Percentiles rank a stretch among this genome's conserved stretches.
phyloP scores from a whole-genome alignment of 1,284 basidiomycete genomes.

The Naganishia liquefaciens region DNA sequence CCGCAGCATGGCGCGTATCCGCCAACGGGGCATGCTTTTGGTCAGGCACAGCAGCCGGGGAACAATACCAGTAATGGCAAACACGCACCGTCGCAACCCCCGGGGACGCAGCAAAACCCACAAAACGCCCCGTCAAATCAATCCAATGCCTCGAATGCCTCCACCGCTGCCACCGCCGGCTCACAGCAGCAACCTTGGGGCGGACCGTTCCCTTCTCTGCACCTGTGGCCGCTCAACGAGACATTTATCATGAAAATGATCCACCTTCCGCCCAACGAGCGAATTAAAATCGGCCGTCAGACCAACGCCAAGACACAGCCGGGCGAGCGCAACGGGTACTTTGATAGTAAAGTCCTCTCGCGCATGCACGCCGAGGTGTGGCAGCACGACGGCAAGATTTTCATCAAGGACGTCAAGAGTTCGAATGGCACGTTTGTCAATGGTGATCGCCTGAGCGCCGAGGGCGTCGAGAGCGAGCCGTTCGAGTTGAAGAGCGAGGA shows the following conservation, averaged over 20 bases:
- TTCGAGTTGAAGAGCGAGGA: slow-evolving; percentile 94
- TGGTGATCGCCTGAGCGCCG: slow-evolving; percentile 82
- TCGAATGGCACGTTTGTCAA: slow-evolving; percentile 99
- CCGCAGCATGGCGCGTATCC: slow-evolving; percentile 8
- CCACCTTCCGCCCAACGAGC: slow-evolving; percentile 63
- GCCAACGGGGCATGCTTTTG: not conserved
- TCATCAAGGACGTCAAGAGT: slow-evolving; percentile 97
- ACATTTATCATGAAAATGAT: slow-evolving; percentile 97
- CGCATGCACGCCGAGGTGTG: slow-evolving; percentile 97
- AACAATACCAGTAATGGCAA: not conserved
- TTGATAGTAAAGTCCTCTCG: slow-evolving; percentile 94
- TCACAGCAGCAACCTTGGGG: slow-evolving; percentile 47
- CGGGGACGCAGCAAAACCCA: too few relatives aligned
- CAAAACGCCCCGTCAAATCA: too few relatives aligned
- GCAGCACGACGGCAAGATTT: slow-evolving; percentile 67
- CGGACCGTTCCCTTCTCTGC: slow-evolving; percentile 60
- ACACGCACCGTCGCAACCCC: too few relatives aligned
- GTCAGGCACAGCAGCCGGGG: slow-evolving; percentile 1
- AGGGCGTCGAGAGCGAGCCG: slow-evolving; percentile 89
- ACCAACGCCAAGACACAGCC: slow-evolving; percentile 96
- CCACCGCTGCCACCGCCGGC: too few relatives aligned
- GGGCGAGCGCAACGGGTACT: slow-evolving; percentile 92
- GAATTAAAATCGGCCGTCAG: slow-evolving; percentile 91
- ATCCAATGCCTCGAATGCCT: too few relatives aligned
- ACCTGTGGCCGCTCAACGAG: slow-evolving; percentile 93